Evolutionary conservation across 169 alveolate genomes (phyloP), one percentile per base, ranked within the genome.

Genomic region (Eimeria necatrix): DNA sequence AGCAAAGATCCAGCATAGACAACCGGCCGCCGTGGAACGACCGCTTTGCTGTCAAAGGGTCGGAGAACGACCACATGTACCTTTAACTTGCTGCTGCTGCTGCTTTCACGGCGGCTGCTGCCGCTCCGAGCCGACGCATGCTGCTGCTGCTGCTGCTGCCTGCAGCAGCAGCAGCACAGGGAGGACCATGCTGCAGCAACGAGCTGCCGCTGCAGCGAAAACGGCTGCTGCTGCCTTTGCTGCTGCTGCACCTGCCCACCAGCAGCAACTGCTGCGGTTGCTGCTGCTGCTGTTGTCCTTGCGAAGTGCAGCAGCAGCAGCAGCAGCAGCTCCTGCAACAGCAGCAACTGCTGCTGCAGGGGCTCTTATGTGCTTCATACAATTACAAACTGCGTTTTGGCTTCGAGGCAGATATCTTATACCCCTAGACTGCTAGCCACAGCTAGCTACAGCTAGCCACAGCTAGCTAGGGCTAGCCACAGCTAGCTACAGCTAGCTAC

Each of bases 1-100:
- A n/a, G n/a, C n/a, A n/a, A 24, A 24, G 73, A 61, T 61, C 73
- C 32, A 61, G 32, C 4, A 61, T 32, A 14, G 60, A 64, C 73
- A 60, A 49, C 52, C 8, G 94, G 20, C 86, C 94, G 16, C 94
- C 94, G 3, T 87, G 94, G 94, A 87, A 87, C 49, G 85, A 70
- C 84, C 94, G 94, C 8, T 87, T 87, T 52, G n/a, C 76, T 4
- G 53, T n/a, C 5, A n/a, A 71, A 12, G 51, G 49, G 3, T 71
- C 46, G 32, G 46, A 24, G 49, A 3, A 32, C 18, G 49, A 71
- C 14, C 81, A 71, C 24, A 76, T 83, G n/a, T n/a, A n/a, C n/a
- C n/a, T n/a, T 5, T 59, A 20, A 26, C 6, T 32, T 5, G 92
- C 81, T 4, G 60, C 92, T 4, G 91, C 74, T 20, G 71, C 78